These are phyloP conservation scores for Neonothopanus nambi DNA, from an alignment of 1,284 basidiomycete genomes.

Conservation along the genomic window DNA sequence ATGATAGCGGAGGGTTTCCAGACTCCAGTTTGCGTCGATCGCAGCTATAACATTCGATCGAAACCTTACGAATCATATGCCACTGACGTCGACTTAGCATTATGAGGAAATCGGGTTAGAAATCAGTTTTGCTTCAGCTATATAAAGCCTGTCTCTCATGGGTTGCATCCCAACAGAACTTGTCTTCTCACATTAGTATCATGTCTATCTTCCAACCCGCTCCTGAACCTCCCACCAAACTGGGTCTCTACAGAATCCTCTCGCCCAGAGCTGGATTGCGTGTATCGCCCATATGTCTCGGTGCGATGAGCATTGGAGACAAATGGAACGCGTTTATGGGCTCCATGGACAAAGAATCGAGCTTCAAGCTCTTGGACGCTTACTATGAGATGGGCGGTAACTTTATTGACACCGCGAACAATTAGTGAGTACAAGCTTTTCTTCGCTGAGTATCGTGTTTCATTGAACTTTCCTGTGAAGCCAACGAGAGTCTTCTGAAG, in stretches of 20 bases:
- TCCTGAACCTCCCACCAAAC: constrained; percentile 21
- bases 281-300: constrained; percentile 49
- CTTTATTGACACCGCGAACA: constrained; percentile 39
- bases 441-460: not conserved
- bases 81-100: too few species aligned
- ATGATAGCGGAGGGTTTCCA: too few species aligned
- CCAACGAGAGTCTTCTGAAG: constrained; percentile 38
- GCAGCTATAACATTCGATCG: too few species aligned
- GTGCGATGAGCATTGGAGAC: constrained; percentile 50
- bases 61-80: too few species aligned
- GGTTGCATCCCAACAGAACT: too few species aligned
- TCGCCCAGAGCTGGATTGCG: constrained; percentile 39
- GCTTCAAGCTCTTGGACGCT: constrained; percentile 8
- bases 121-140: too few species aligned
- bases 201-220: constrained; percentile 14
- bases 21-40: too few species aligned
- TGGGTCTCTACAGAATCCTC: constrained; percentile 43
- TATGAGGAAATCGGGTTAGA: too few species aligned
- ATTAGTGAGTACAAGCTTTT: constrained; percentile 29
- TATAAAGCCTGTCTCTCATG: too few species aligned
- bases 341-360: constrained; percentile 13
- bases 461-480: constrained; percentile 12
- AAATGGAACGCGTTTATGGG: constrained; percentile 35
- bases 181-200: not conserved
- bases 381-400: constrained; percentile 11